A percentile compares a stretch with the other conserved stretches of the same genome.
Evolutionary conservation across 2,329 filamentous ascomycete genomes (phyloP).

Genomic region (Catunica adiposa): DNA sequence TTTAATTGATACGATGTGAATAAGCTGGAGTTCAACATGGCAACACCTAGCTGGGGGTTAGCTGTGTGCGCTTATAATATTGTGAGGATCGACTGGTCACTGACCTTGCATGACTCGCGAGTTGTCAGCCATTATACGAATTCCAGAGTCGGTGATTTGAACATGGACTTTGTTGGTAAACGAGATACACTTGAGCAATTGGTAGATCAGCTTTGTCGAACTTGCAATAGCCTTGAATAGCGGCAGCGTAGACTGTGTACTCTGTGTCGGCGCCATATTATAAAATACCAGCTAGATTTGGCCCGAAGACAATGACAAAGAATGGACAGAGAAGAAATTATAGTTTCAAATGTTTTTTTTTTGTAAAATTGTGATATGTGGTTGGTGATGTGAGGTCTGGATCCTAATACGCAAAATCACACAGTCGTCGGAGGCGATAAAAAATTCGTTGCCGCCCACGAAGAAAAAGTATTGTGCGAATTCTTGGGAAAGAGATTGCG

Average conservation of each 20-base stretch:
- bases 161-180: slow-evolving; percentile 42
- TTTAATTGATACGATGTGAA: slow-evolving; percentile 75
- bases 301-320: slow-evolving; percentile 16
- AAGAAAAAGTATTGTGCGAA: too few species aligned
- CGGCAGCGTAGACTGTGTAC: slow-evolving; percentile 20
- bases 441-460: slow-evolving; percentile 15
- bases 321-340: not conserved
- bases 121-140: slow-evolving; percentile 79
- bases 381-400: slow-evolving; percentile 5
- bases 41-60: slow-evolving; percentile 24
- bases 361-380: not conserved
- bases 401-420: slow-evolving; percentile 15
- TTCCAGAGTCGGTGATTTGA: slow-evolving; percentile 68
- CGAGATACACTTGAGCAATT: slow-evolving; percentile 40
- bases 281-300: slow-evolving; percentile 15
- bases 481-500: not conserved
- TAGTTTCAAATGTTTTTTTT: slow-evolving; percentile 3
- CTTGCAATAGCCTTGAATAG: slow-evolving; percentile 62
- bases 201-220: slow-evolving; percentile 60
- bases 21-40: slow-evolving; percentile 73
- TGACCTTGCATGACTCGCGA: slow-evolving; percentile 79
- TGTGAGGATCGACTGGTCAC: slow-evolving; percentile 15
- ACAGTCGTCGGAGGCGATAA: slow-evolving; percentile 17
- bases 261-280: too few species aligned
- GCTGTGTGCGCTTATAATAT: not conserved